Evolutionary conservation across 1,284 basidiomycete species (phyloP).

Genomic region (Mycena sp.): DNA sequence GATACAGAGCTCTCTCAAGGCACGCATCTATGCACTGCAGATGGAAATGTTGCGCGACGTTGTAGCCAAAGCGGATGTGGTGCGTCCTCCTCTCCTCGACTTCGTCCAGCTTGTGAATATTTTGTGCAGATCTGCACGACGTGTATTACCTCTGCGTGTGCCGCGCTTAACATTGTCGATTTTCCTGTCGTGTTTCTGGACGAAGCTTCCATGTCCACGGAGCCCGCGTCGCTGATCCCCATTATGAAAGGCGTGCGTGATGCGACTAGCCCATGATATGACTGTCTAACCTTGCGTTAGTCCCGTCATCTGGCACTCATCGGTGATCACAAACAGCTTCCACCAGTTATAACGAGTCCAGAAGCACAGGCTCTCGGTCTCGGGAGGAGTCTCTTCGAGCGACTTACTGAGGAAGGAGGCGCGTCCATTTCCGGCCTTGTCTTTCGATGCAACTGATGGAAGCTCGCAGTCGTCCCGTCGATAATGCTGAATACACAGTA

Average conservation of each 20-base stretch:
- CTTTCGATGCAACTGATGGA: slow-evolving; percentile 25
- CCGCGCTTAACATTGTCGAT: slow-evolving; percentile 72
- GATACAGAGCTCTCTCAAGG: slow-evolving; percentile 45
- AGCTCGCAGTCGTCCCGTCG: slow-evolving; percentile 70
- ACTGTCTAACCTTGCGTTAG: slow-evolving; percentile 45
- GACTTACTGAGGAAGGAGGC: slow-evolving; percentile 84
- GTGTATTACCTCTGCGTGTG: slow-evolving; percentile 77
- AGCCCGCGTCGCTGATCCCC: slow-evolving; percentile 87
- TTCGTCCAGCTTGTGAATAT: background rate
- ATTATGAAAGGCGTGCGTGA: slow-evolving; percentile 87
- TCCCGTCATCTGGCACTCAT: slow-evolving; percentile 88
- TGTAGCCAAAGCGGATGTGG: slow-evolving; percentile 76
- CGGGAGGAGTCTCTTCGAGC: slow-evolving; percentile 87
- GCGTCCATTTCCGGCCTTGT: slow-evolving; percentile 40
- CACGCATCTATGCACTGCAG: slow-evolving; percentile 57
- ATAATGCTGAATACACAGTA: slow-evolving; percentile 94
- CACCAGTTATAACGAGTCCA: slow-evolving; percentile 84
- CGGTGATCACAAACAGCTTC: slow-evolving; percentile 97
- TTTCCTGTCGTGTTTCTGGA: slow-evolving; percentile 96
- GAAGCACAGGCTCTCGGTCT: slow-evolving; percentile 79
- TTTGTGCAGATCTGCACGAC: slow-evolving; percentile 80
- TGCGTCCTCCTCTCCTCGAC: slow-evolving; percentile 9
- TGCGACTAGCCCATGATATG: slow-evolving; percentile 17
- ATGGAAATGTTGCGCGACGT: slow-evolving; percentile 69
- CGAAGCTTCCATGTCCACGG: slow-evolving; percentile 94